phyloP scores from a whole-genome alignment of 768 basidiomycete species.

The Pleurotus tuber-regium region DNA sequence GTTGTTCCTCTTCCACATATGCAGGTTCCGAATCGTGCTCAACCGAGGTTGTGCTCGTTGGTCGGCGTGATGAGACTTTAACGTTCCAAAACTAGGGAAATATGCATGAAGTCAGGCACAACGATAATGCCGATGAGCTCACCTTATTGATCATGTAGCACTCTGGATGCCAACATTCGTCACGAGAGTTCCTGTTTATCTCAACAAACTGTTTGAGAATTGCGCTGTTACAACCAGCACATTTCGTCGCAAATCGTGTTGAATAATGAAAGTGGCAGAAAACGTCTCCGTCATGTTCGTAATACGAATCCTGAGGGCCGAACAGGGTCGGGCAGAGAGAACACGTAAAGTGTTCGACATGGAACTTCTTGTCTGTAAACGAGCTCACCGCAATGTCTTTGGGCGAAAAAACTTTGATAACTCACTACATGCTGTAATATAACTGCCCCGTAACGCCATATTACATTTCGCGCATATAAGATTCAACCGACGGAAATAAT shows the following conservation, averaged over 20 bases:
- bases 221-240: constrained; percentile 94
- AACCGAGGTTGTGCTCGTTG: constrained; percentile 54
- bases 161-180: constrained; percentile 99
- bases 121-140: constrained; percentile 17
- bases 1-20: constrained; percentile 75
- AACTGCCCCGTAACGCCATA: constrained; percentile 91
- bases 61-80: constrained; percentile 78
- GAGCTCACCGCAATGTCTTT: constrained; percentile 8
- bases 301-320: constrained; percentile 98
- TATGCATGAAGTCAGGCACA: constrained; percentile 3
- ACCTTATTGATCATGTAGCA: constrained; percentile 99
- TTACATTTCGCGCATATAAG: constrained; percentile 97
- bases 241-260: constrained; percentile 97
- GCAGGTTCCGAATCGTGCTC: constrained; percentile 51
- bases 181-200: constrained; percentile 96
- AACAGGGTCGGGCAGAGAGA: constrained; percentile 95
- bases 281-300: constrained; percentile 97
- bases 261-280: constrained; percentile 99
- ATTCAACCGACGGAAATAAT: constrained; percentile 95
- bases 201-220: constrained; percentile 99
- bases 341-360: constrained; percentile 99
- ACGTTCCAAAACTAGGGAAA: constrained; percentile 93
- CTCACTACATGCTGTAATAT: constrained; percentile 97
- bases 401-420: constrained; percentile 8
- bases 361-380: constrained; percentile 89